Evolutionary conservation across 2,329 filamentous ascomycete species (phyloP).

Genomic region (Chrysoporthe deuterocubensis): DNA sequence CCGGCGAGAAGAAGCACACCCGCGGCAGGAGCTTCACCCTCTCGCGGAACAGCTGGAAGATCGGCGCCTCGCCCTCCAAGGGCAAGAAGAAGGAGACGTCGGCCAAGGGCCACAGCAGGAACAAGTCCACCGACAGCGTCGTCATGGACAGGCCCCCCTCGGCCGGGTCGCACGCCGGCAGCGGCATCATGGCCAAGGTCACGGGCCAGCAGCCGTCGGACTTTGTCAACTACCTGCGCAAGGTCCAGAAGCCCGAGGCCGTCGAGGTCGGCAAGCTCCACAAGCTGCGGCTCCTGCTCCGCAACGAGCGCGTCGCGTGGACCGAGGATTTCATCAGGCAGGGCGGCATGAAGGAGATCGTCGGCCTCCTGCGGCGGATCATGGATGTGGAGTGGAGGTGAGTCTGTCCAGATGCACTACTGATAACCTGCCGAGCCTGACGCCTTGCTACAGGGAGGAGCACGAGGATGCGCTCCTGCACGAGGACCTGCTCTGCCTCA

Average conservation of each 20-base stretch:
- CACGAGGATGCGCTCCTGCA: constrained; percentile 93
- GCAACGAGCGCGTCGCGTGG: constrained; percentile 96
- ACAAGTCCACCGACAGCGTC: constrained; percentile 74
- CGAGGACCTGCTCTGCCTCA: constrained; percentile 89
- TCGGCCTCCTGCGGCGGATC: constrained; percentile 84
- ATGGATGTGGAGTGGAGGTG: constrained; percentile 96
- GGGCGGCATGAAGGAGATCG: constrained; percentile 91
- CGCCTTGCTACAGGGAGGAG: constrained; percentile 68
- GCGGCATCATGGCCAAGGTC: constrained; percentile 66
- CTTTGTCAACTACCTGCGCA: constrained; percentile 83
- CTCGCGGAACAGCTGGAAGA: constrained; percentile 61
- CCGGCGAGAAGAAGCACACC: constrained; percentile 57
- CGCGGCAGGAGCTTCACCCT: constrained; percentile 81
- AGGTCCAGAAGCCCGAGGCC: constrained; percentile 77
- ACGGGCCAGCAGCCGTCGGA: constrained; percentile 78
- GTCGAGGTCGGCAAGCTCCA: constrained; percentile 95
- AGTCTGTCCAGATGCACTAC: constrained; percentile 37
- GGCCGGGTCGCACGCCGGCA: constrained; percentile 58
- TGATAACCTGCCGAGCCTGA: constrained; percentile 33
- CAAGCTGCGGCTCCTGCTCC: constrained; percentile 84
- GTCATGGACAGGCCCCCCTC: constrained; percentile 61
- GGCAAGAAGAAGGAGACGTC: constrained; percentile 71
- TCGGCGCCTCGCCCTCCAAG: constrained; percentile 72
- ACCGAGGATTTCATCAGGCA: constrained; percentile 89
- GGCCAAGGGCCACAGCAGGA: constrained; percentile 66